Evolutionary conservation across 2,329 filamentous ascomycete species (phyloP).

Genomic region (Colletotrichum cereale): DNA sequence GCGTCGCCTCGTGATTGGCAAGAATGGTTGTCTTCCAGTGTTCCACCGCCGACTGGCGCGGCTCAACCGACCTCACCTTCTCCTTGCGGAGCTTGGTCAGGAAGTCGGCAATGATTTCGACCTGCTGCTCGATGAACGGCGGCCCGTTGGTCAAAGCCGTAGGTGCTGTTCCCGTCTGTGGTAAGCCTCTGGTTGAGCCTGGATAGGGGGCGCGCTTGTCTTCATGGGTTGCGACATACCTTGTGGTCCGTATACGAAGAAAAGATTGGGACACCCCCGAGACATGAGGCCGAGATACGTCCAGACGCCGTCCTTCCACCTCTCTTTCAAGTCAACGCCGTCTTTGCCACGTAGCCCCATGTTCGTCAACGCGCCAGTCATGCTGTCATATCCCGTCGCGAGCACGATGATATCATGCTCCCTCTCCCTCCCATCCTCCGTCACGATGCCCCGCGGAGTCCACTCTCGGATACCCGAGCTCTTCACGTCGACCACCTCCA

Average conservation of each 20-base stretch:
- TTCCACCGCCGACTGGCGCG: conserved; percentile 27
- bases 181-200: background rate
- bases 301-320: conserved; percentile 48
- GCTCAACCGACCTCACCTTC: conserved; percentile 37
- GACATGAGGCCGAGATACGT: conserved; percentile 46
- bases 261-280: conserved; percentile 42
- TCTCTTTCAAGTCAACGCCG: conserved; percentile 47
- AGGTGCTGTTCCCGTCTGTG: conserved; percentile 26
- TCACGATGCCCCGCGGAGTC: conserved; percentile 53
- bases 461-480: conserved; percentile 56
- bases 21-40: conserved; percentile 39
- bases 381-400: conserved; percentile 52
- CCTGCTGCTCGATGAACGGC: conserved; percentile 37
- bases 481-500: conserved; percentile 59
- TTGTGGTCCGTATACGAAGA: conserved; percentile 45
- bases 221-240: conserved; percentile 13
- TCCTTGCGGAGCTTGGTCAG: conserved; percentile 32
- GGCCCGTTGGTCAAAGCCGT: conserved; percentile 43
- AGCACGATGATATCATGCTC: conserved; percentile 53
- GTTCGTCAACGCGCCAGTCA: conserved; percentile 49
- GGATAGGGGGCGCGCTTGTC: background rate
- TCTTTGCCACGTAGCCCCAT: conserved; percentile 49
- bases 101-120: conserved; percentile 39
- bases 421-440: conserved; percentile 51
- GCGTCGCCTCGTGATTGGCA: conserved; percentile 37